These are phyloP conservation scores for Dipteronia dyeriana DNA, from an alignment of 345 rosid species.

Conservation along the genomic window DNA sequence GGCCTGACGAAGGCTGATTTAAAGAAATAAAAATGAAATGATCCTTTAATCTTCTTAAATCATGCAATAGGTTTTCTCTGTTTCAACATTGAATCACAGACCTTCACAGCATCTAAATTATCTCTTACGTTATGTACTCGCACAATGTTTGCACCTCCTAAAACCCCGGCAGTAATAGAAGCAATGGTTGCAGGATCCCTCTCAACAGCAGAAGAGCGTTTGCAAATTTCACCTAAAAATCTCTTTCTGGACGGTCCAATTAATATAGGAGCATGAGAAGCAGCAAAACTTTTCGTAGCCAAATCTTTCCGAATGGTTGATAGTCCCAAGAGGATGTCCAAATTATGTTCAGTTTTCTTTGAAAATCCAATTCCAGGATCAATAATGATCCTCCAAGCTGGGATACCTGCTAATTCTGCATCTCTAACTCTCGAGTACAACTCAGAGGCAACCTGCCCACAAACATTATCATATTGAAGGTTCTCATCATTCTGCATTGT, in stretches of 20 bases:
- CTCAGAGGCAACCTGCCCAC: slow-evolving; percentile 74
- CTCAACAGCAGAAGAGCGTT: slow-evolving; percentile 55
- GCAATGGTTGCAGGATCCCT: slow-evolving; percentile 92
- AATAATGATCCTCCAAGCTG: slow-evolving; percentile 85
- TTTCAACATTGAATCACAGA: slow-evolving; percentile 76
- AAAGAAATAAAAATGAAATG: neutral
- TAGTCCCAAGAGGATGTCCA: slow-evolving; percentile 65
- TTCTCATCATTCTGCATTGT: slow-evolving; percentile 83
- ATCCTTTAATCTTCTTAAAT: slow-evolving; percentile 2
- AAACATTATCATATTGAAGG: slow-evolving; percentile 63
- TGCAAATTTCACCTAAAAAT: slow-evolving; percentile 81
- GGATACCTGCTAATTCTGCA: slow-evolving; percentile 79
- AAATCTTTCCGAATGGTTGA: slow-evolving; percentile 62
- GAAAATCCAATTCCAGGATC: slow-evolving; percentile 96
- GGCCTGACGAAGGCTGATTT: too few species aligned
- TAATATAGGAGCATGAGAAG: slow-evolving; percentile 72
- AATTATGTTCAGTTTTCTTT: slow-evolving; percentile 64
- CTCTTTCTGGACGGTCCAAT: slow-evolving; percentile 88
- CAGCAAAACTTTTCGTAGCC: slow-evolving; percentile 63
- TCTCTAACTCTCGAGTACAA: slow-evolving; percentile 51
- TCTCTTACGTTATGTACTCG: slow-evolving; percentile 85
- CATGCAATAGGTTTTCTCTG: slow-evolving; percentile 8
- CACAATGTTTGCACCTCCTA: slow-evolving; percentile 85
- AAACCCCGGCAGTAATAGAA: slow-evolving; percentile 59
- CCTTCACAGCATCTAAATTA: slow-evolving; percentile 70